Conservation (phyloP, 148 eudicot species). For the Camellia japonica region DNA sequence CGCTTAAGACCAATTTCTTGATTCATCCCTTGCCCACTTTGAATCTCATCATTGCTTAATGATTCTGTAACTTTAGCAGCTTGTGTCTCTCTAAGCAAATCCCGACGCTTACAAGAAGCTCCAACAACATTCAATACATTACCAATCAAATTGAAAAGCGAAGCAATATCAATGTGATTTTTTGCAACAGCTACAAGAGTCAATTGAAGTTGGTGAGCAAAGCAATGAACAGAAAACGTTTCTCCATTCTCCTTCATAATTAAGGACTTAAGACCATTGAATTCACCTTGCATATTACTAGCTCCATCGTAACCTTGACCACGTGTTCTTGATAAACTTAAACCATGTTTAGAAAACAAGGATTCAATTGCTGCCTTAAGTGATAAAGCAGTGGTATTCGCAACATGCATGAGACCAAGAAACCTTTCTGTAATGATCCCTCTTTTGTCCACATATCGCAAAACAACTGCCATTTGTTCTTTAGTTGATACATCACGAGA, state of each 20-base stretch:
- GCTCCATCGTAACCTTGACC: constrained; percentile 21
- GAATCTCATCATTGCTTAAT: neutral
- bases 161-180: neutral
- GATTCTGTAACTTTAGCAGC: neutral
- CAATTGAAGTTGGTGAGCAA: too few species aligned
- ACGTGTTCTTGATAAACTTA: neutral
- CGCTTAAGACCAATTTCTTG: constrained; percentile 8
- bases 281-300: neutral
- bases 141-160: neutral
- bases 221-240: neutral
- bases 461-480: neutral
- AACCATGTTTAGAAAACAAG: constrained; percentile 16
- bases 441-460: too few species aligned
- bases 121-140: neutral
- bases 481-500: neutral
- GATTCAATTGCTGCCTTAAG: constrained; percentile 7
- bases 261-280: neutral
- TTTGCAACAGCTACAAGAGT: neutral
- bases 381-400: neutral
- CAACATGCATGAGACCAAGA: constrained; percentile 16
- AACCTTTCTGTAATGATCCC: neutral
- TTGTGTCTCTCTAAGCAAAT: neutral
- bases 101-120: neutral
- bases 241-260: neutral
- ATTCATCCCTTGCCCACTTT: constrained; percentile 11